Base-by-base conservation (phyloP, 441 rosid genomes). In the Gossypium aridum region DNA sequence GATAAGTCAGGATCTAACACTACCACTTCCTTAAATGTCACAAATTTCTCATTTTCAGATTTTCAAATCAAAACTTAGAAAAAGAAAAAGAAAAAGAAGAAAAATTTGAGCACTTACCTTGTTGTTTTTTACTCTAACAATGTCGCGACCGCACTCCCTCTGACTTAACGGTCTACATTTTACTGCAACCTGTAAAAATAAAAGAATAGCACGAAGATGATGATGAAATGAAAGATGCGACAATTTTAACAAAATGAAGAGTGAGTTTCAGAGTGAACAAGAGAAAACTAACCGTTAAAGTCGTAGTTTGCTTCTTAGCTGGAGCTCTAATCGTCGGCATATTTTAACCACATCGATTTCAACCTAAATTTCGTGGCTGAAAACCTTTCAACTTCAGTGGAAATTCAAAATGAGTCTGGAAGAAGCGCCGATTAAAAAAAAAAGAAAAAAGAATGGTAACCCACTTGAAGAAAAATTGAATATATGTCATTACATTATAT, bases 241-340 rank as follows among this genome's bases (percentile, higher is more conserved):
- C 12, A 43, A 10, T 10, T 43, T 43, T 2, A 73, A 72, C 43
- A 22, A 26, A 66, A 34, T 43, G 16, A 49, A 77, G 45, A 6
- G 53, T 45, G 2, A 66, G 22, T 55, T 70, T 19, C 62, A 59
- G 7, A 9, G 37, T 26, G 39, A 17, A 39, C 47, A 75, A 37
- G 22, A 53, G 17, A 2, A 68, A 66, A 75, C 88, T 56, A 66
- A 93, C 97, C 79, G 96, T 87, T 23, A 93, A 90, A 22, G 98
- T 93, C 12, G 97, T 89, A 64, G 88, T 68, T 79, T 82, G 88
- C 91, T 87, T 91, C 51, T 86, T 70, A 25, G 84, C 87, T 25
- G 98, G 92, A 85, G 89, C 87, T 84, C 87, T 86, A 69, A 93
- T 88, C 83, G 87, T 86, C 78, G 96, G 94, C 98, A 93, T 93